A percentile compares a stretch with the other conserved stretches of the same genome.
These are phyloP conservation scores for Saturnispora besseyi DNA, from an alignment of 805 yeast species.

Conservation along the genomic window DNA sequence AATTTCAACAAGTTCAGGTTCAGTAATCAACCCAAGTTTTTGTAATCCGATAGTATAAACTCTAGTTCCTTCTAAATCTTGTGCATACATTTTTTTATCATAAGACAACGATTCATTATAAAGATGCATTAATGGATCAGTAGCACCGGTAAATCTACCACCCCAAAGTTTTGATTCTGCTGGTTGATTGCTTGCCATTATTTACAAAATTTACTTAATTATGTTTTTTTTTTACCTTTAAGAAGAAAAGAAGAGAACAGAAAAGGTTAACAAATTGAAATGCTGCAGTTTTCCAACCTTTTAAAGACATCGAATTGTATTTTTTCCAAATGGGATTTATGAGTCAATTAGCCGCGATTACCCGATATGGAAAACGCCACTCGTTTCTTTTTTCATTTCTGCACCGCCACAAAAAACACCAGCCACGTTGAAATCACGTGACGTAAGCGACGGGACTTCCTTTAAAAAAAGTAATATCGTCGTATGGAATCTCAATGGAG, in stretches of 20 bases:
- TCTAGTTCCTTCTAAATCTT: conserved; percentile 88
- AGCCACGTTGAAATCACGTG: not conserved
- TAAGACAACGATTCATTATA: conserved; percentile 96
- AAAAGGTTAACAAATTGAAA: not conserved
- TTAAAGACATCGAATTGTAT: not conserved
- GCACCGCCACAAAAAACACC: not conserved
- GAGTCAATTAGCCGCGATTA: not conserved
- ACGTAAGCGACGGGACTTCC: not conserved
- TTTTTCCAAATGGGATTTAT: not conserved
- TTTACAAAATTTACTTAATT: not conserved
- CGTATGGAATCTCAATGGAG: not conserved
- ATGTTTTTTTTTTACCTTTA: not conserved
- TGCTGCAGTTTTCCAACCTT: not conserved
- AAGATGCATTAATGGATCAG: conserved; percentile 95
- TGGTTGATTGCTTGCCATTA: conserved; percentile 34
- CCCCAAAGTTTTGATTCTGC: conserved; percentile 87
- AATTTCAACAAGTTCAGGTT: conserved; percentile 67
- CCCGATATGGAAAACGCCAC: not conserved
- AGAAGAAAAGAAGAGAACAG: not conserved
- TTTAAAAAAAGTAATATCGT: not conserved
- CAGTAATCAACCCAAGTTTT: conserved; percentile 66
- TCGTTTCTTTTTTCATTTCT: not conserved
- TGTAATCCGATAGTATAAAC: conserved; percentile 84
- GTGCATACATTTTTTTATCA: conserved; percentile 89
- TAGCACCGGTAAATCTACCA: conserved; percentile 94